Evolutionary conservation across 2,329 filamentous ascomycete genomes (phyloP).

Genomic region (Tolypocladium pustulatum): DNA sequence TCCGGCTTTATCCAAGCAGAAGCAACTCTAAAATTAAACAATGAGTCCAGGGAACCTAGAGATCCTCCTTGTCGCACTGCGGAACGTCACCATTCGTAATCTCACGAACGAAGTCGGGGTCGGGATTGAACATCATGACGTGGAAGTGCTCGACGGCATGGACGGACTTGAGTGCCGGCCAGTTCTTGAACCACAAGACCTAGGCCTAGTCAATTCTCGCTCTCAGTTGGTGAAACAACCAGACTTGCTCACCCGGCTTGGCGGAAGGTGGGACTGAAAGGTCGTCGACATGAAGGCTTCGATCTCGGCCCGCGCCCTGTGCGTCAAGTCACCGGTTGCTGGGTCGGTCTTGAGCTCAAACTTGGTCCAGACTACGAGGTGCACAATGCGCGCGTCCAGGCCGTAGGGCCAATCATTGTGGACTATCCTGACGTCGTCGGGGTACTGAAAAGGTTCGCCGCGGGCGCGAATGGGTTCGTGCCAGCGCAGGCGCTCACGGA

Average conservation of each 20-base stretch:
- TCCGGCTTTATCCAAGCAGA: background rate
- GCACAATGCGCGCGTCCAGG: slow-evolving; percentile 64
- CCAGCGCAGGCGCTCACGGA: slow-evolving; percentile 64
- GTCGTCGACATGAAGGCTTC: slow-evolving; percentile 57
- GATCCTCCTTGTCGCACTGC: slow-evolving; percentile 35
- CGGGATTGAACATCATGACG: slow-evolving; percentile 76
- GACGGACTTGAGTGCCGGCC: slow-evolving; percentile 74
- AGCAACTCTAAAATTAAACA: background rate
- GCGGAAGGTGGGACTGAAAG: slow-evolving; percentile 46
- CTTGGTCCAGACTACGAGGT: slow-evolving; percentile 90
- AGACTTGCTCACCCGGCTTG: slow-evolving; percentile 37
- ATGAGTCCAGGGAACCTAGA: background rate
- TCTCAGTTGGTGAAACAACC: background rate
- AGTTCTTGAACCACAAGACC: slow-evolving; percentile 57
- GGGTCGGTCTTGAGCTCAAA: slow-evolving; percentile 65
- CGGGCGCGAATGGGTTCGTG: slow-evolving; percentile 24
- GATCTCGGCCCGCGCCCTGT: slow-evolving; percentile 51
- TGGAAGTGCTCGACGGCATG: slow-evolving; percentile 89
- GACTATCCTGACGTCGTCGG: slow-evolving; percentile 59
- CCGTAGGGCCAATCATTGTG: slow-evolving; percentile 95
- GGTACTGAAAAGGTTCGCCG: slow-evolving; percentile 29
- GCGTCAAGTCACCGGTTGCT: slow-evolving; percentile 55
- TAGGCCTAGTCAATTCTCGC: slow-evolving; percentile 5
- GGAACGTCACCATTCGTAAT: slow-evolving; percentile 69
- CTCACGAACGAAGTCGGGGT: slow-evolving; percentile 54